phyloP scores from a whole-genome alignment of 371 early-diverging fungal species.

The Dinochytrium kinnereticum region DNA sequence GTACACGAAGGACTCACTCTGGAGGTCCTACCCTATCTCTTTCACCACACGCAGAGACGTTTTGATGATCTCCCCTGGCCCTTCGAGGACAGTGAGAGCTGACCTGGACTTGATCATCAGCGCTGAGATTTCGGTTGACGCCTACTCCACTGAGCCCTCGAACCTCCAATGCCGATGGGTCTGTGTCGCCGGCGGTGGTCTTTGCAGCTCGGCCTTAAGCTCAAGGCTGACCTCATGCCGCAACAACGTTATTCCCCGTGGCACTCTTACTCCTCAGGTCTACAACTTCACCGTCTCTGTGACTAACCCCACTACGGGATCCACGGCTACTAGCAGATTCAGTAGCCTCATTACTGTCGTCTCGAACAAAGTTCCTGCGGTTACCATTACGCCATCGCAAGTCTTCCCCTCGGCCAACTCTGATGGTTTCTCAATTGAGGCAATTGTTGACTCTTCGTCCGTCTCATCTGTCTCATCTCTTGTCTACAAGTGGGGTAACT shows the following conservation, averaged over 20 bases:
- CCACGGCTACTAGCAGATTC: background rate
- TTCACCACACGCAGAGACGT: constrained; percentile 30
- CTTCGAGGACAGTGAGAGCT: constrained; percentile 26
- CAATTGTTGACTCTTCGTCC: constrained; percentile 26
- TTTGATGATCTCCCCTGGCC: constrained; percentile 27
- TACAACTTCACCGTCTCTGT: constrained; percentile 29
- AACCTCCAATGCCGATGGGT: constrained; percentile 27
- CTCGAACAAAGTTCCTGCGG: constrained; percentile 16
- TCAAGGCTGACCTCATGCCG: constrained; percentile 11
- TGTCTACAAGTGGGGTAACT: constrained; percentile 32
- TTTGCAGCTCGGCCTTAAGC: constrained; percentile 1
- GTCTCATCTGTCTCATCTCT: constrained; percentile 11
- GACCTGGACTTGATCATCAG: constrained; percentile 14
- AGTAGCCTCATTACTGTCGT: constrained; percentile 21
- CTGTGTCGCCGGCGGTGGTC: constrained; percentile 16
- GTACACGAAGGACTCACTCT: constrained; percentile 19
- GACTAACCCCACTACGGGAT: constrained; percentile 21
- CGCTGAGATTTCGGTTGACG: constrained; percentile 23
- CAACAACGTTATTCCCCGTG: constrained; percentile 22
- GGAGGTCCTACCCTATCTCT: background rate
- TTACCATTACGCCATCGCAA: constrained; percentile 7
- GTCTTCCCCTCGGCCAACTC: constrained; percentile 24
- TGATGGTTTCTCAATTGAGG: constrained; percentile 20
- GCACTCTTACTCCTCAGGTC: constrained; percentile 2
- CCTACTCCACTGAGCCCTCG: background rate